Evolutionary conservation across 2,329 filamentous ascomycete species (phyloP).

Genomic region (Fusarium veterinarium): DNA sequence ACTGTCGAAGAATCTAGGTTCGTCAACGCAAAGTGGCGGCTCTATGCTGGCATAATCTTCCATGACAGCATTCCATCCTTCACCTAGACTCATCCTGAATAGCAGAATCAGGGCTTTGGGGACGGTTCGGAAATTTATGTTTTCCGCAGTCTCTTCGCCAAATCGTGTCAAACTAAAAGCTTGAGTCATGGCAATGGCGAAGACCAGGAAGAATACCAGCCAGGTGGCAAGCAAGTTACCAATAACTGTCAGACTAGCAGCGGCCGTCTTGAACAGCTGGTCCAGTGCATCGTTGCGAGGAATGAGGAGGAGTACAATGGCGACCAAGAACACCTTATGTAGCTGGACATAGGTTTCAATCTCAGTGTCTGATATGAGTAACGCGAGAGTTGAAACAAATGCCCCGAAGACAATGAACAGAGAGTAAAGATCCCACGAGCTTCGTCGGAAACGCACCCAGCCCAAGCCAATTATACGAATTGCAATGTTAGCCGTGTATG

Average conservation of each 20-base stretch:
- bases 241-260: constrained; percentile 90
- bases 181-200: constrained; percentile 95
- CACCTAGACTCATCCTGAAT: constrained; percentile 92
- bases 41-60: constrained; percentile 88
- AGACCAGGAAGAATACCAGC: constrained; percentile 96
- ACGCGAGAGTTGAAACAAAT: constrained; percentile 80
- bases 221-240: constrained; percentile 93
- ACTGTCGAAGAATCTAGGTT: constrained; percentile 79
- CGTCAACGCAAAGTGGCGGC: constrained; percentile 82
- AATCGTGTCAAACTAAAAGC: constrained; percentile 96
- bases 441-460: constrained; percentile 90
- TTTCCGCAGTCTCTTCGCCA: constrained; percentile 75
- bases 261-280: constrained; percentile 98
- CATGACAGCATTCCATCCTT: constrained; percentile 98
- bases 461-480: constrained; percentile 89
- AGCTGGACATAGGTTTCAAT: constrained; percentile 78
- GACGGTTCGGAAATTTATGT: constrained; percentile 93
- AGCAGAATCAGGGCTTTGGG: constrained; percentile 93
- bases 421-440: constrained; percentile 95
- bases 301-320: constrained; percentile 89
- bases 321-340: constrained; percentile 94
- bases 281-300: constrained; percentile 97
- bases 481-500: constrained; percentile 84
- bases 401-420: constrained; percentile 82
- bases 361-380: constrained; percentile 72